A percentile compares a stretch with the other conserved stretches of the same genome.
phyloP scores from a whole-genome alignment of 768 basidiomycete genomes.

The Melanogaster broomeanus region DNA sequence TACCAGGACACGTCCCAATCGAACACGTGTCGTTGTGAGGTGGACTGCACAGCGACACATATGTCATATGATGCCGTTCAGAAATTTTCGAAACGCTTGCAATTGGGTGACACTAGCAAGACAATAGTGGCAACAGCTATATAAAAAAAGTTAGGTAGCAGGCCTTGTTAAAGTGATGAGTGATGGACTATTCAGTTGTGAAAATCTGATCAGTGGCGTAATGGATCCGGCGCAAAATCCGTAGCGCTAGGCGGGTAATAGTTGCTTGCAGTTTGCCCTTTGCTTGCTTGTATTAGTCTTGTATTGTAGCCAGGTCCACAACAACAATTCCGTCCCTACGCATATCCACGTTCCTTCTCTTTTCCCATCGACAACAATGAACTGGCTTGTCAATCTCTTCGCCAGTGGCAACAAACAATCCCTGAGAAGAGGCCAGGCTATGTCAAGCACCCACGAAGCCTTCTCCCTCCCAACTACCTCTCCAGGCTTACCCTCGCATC shows the following conservation, averaged over 20 bases:
- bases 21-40: too few relatives aligned
- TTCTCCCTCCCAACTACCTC: constrained; percentile 83
- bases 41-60: too few relatives aligned
- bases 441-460: constrained; percentile 82
- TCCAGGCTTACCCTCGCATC: constrained; percentile 53
- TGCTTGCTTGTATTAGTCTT: constrained; percentile 10
- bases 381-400: constrained; percentile 74
- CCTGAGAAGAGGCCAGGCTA: constrained; percentile 60
- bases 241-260: not conserved
- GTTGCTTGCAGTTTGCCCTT: not conserved
- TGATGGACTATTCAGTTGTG: too few relatives aligned
- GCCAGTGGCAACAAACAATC: constrained; percentile 49
- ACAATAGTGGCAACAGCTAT: too few relatives aligned
- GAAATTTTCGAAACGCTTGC: too few relatives aligned
- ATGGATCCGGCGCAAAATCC: constrained; percentile 7
- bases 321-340: constrained; percentile 1
- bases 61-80: too few relatives aligned
- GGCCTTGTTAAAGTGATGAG: too few relatives aligned
- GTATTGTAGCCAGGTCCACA: constrained; percentile 10
- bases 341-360: not conserved
- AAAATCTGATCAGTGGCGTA: not conserved
- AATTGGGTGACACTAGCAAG: too few relatives aligned
- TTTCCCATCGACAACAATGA: constrained; percentile 46
- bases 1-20: too few relatives aligned
- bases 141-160: too few relatives aligned